Base-by-base conservation (phyloP, 2,329 filamentous ascomycete species). In the Ophiobolus disseminans region DNA sequence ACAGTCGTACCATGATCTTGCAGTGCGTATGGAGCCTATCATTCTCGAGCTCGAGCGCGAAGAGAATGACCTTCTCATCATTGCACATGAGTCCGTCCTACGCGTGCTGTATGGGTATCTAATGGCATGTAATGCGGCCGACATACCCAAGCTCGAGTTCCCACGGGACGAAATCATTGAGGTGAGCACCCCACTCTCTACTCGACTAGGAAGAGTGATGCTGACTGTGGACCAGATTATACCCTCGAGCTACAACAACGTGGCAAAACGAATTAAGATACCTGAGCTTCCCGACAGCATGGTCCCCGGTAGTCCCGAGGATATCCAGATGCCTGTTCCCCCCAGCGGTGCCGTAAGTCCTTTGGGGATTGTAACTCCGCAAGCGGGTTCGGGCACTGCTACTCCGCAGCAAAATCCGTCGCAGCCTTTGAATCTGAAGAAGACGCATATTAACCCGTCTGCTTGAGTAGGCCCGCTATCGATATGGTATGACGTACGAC, bases 81-180 rank as follows among this genome's bases (percentile, higher is more conserved):
- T 99, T 60, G 94, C 94, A 0, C 94, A 99, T 73, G 94, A 99
- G 73, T 96, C 91, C 41, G 94, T 99, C n/a, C 82, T 99, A 37
- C 89, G 94, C 34, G 94, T 99, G 19, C 82, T 99, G 3, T 99
- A 99, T 70, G 92, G 92, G 19, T 99, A 99, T 74, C 81, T 99
- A 30, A 99, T 99, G 94, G 94, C 96, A 62, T 97, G 94, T 76
- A 94, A 93, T 70, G 92, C 95, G 7, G 89, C 88, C 73, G 91
- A 96, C 67, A 99, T 99, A 55, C 94, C 94, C 3, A 88, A 87
- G 61, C 84, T 99, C 53, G 89, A 91, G 59, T 99, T 99, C 66
- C 94, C 94, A 3, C 89, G 94, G 34, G 88, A 99, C 69, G 91
- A 99, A 72, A 97, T 99, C 68, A 96, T 99, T 60, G 94, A 99